phyloP scores from a whole-genome alignment of 1,284 basidiomycete species.

The Afroboletus lepidellus region DNA sequence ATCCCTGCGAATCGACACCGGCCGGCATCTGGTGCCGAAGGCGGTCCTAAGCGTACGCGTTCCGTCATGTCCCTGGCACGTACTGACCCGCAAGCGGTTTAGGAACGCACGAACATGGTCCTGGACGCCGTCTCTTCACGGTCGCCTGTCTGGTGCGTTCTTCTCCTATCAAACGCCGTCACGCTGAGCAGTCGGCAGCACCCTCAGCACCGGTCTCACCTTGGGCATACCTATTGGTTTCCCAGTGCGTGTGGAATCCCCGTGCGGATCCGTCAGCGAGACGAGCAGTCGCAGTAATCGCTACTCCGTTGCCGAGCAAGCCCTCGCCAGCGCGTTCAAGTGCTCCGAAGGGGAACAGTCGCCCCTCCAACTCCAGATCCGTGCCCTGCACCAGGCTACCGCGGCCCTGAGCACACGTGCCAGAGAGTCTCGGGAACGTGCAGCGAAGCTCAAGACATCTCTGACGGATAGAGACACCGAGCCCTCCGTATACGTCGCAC shows the following conservation, averaged over 20 bases:
- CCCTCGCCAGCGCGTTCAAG: slow-evolving; percentile 36
- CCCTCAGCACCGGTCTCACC: slow-evolving; percentile 24
- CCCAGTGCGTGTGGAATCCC: slow-evolving; percentile 14
- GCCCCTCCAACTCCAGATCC: slow-evolving; percentile 46
- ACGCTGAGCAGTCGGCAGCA: slow-evolving; percentile 22
- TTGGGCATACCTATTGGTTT: slow-evolving; percentile 26
- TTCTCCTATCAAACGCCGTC: slow-evolving; percentile 8
- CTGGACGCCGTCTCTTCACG: slow-evolving; percentile 3
- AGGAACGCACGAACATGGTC: slow-evolving; percentile 24
- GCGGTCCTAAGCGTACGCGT: slow-evolving; percentile 16
- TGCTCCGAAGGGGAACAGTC: slow-evolving; percentile 32
- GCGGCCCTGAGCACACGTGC: slow-evolving; percentile 43
- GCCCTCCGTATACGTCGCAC: slow-evolving; percentile 33
- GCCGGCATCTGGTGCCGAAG: slow-evolving; percentile 1
- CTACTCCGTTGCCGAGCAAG: slow-evolving; percentile 42
- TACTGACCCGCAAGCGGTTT: neutral
- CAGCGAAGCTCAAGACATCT: slow-evolving; percentile 39
- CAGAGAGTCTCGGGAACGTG: slow-evolving; percentile 43
- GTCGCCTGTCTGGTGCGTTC: slow-evolving; percentile 16
- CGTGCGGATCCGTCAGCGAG: slow-evolving; percentile 24
- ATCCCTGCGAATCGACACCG: slow-evolving; percentile 17
- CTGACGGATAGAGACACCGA: slow-evolving; percentile 40
- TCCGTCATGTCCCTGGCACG: neutral
- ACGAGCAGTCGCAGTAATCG: slow-evolving; percentile 33
- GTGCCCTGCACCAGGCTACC: slow-evolving; percentile 43